Base-by-base conservation (phyloP, 2,329 filamentous ascomycete species). In the Neofusicoccum cordaticola region DNA sequence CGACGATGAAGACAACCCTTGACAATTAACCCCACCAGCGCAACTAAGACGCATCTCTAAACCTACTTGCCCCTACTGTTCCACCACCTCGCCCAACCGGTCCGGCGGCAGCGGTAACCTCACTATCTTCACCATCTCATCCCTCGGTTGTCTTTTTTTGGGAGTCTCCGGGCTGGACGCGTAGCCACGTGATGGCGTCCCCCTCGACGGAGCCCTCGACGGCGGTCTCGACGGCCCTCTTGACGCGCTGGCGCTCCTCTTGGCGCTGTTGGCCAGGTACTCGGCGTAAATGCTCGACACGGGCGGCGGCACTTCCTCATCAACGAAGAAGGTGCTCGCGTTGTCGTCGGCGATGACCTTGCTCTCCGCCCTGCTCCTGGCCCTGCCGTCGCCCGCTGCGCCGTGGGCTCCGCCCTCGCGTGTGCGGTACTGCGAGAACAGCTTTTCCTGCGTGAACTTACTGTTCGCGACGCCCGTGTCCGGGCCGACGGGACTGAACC, bases 391-490 rank as follows among this genome's bases (percentile, higher is more conserved):
- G 11, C 45, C 45, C 0, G 15, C 19, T 15, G 6, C 19, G 48
- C 27, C n/a, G 2, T 13, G 8, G 52, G 12, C 48, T 31, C 62
- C 63, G 4, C 67, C 70, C 35, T 71, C 68, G 5, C 69, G 62
- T 19, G 61, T 50, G 45, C 69, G 50, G 53, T 69, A 71, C 44
- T 71, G 69, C 17, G 66, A 63, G 48, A 70, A 71, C 37, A 70
- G 60, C 58, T 71, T 70, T 3, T 48, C 67, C 27, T 66, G 63
- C 6, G 68, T 65, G 42, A 67, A 66, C 17, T 37, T 65, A 4
- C 58, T 41, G 45, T 37, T 60, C 27, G 37, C 2, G n/a, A 60
- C 44, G 8, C 56, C 39, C 52, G 63, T 48, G 37, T 63, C n/a
- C 37, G 50, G 12, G 64, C 62, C 22, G 13, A 35, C 5, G 39